Conservation (phyloP, 1,139 yeast genomes). For the Kluyveromyces marxianus region DNA sequence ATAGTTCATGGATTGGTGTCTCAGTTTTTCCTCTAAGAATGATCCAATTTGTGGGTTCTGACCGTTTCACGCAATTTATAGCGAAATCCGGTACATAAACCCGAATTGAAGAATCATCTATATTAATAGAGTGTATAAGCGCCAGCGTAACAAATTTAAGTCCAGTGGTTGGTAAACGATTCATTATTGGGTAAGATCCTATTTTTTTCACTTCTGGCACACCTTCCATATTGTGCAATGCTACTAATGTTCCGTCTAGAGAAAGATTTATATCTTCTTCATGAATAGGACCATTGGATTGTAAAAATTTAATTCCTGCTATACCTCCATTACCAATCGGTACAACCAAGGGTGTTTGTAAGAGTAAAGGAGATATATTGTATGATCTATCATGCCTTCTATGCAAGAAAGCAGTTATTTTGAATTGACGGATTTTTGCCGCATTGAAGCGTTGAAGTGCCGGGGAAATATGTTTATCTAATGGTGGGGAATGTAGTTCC, state of each 20-base stretch:
- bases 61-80: conserved; percentile 2
- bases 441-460: conserved; percentile 26
- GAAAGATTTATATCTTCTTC: conserved; percentile 37
- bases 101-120: conserved; percentile 36
- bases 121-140: conserved; percentile 59
- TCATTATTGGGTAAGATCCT: conserved; percentile 16
- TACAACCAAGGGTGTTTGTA: conserved; percentile 41
- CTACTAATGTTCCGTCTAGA: conserved; percentile 51
- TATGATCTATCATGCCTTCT: conserved; percentile 13
- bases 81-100: conserved; percentile 45
- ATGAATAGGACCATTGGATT: conserved; percentile 31
- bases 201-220: conserved; percentile 11
- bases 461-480: conserved; percentile 5
- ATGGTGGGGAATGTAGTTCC: conserved; percentile 13
- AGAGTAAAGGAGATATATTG: conserved; percentile 47
- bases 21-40: conserved; percentile 63
- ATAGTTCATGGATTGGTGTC: conserved; percentile 42
- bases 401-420: conserved; percentile 49
- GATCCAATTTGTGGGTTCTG: conserved; percentile 35
- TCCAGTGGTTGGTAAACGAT: background rate
- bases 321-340: conserved; percentile 36
- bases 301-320: conserved; percentile 25
- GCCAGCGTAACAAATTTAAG: conserved; percentile 37
- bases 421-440: conserved; percentile 45
- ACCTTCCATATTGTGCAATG: conserved; percentile 33